Evolutionary conservation across 208 protist species (phyloP), one percentile per base, ranked within the genome.

Genomic region (Crithidia acanthocephali): DNA sequence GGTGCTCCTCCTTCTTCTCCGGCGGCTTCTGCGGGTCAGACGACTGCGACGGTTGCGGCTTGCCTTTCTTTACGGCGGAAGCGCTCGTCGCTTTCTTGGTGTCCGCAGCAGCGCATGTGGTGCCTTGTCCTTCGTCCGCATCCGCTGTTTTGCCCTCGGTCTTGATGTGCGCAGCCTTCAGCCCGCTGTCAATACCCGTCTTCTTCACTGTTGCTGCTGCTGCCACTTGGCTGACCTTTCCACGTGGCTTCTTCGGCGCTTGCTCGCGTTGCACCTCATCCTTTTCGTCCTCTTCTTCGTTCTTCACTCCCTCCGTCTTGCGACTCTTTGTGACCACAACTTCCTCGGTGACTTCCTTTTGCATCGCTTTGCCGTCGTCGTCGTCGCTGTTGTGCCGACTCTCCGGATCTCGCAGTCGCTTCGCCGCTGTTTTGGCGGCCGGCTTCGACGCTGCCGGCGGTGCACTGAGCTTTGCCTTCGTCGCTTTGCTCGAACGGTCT

Each of bases 1-100:
- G 71, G 55, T 76, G 71, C 55, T 76, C 71, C 47, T 76, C 71
- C 35, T 47, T 63, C 66, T 57, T 64, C 23, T 68, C 64, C 47
- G 35, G 33, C 5, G 60, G 44, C 30, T 40, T 32, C 35, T 42
- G 56, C 33, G 30, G 33, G 22, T 30, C 23, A n/a, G 18, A 28
- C 2, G 18, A 18, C 33, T 51, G 57, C 55, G 2, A 13, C 27
- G 30, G 57, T 62, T 15, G 59, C 22, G 55, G 35, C 32, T 67
- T 67, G n/a, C 25, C 47, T 23, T 28, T 53, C 25, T 60, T 62
- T 1, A 15, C 2, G 3, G 44, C 35, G 25, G 37, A 30, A 40
- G 52, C 23, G 25, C 6, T 16, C 25, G 35, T 33, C 9, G n/a
- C 40, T 30, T 18, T 20, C 7, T 5, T 51, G 22, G 23, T 2